Base-by-base conservation (phyloP, 2,329 filamentous ascomycete species). In the Calonectria fujianensis region DNA sequence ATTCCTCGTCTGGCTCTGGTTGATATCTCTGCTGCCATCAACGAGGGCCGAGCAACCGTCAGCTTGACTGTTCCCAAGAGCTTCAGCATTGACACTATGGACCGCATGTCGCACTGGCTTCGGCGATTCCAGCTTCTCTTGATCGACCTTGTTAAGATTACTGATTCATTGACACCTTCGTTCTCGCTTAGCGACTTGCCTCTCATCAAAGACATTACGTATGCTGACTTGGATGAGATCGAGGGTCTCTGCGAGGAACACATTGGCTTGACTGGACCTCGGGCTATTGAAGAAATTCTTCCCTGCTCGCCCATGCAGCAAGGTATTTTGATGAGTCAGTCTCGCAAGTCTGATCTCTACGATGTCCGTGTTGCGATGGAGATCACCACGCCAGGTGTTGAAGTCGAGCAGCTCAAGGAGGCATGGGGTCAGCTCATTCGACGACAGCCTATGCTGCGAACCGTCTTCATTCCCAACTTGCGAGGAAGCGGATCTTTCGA, bases 251-350 rank as follows among this genome's bases (percentile, higher is more conserved):
- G 57, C n/a, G 39, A 63, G 24, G 57, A 63, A 29, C 57, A 63
- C 24, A 41, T 63, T 41, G 57, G 57, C 11, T 39, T 29, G 27
- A 31, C 16, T 18, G 57, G 57, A 63, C 57, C 57, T 9, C 57
- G 78, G 1, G 54, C 70, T 0, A 76, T 85, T 16, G 80, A 84
- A 29, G 80, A 82, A 41, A 76, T 85, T 1, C 82, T 81, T 16
- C 84, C 84, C 2, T 84, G 81, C 54, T 82, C 84, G 3, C 80
- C 82, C 0, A 80, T 83, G 71, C 83, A 85, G 35, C 78, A 82
- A 18, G 83, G 83, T 20, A 78, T 85, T 14, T 77, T 85, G 5
- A 73, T 84, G 20, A 84, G 80, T 61, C 70, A 73, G 48, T 35
- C n/a, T 18, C 66, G 66, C 13, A 70, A 45, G 27, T 72, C 51